phyloP scores from a whole-genome alignment of 169 alveolate species.

The Toxoplasma gondii region DNA sequence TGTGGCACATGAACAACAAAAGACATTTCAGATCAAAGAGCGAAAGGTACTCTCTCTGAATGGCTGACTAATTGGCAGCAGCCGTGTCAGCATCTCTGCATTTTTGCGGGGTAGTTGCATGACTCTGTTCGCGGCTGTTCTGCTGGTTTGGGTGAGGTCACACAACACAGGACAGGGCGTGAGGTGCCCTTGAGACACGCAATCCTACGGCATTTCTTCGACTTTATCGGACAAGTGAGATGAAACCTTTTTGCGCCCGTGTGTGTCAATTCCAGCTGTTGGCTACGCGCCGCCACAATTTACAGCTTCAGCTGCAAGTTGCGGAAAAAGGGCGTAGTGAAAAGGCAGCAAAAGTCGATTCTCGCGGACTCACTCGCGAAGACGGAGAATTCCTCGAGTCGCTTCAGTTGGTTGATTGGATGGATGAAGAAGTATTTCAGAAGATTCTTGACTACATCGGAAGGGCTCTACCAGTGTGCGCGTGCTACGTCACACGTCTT shows the following conservation, averaged over 20 bases:
- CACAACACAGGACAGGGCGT: no score
- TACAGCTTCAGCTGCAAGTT: background rate
- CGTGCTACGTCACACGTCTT: background rate
- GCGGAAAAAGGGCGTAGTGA: background rate
- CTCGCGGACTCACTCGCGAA: background rate
- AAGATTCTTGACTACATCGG: background rate
- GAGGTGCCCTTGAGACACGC: no score
- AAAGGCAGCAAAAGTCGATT: background rate
- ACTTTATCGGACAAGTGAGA: no score
- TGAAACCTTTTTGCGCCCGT: no score
- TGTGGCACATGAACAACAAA: constrained; percentile 15
- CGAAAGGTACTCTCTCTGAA: background rate
- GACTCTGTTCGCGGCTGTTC: no score
- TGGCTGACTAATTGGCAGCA: background rate
- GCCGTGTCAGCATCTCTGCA: background rate
- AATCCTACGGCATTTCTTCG: no score
- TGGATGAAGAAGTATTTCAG: constrained; percentile 18
- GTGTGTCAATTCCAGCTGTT: background rate
- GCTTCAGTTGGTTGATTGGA: background rate
- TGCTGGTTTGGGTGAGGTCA: no score
- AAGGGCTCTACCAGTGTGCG: background rate
- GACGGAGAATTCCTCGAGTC: background rate
- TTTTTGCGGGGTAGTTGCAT: no score
- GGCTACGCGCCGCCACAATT: background rate
- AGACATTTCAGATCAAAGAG: background rate